phyloP scores from a whole-genome alignment of 192 early-diverging fungal species.

The Coemansia sp. region DNA sequence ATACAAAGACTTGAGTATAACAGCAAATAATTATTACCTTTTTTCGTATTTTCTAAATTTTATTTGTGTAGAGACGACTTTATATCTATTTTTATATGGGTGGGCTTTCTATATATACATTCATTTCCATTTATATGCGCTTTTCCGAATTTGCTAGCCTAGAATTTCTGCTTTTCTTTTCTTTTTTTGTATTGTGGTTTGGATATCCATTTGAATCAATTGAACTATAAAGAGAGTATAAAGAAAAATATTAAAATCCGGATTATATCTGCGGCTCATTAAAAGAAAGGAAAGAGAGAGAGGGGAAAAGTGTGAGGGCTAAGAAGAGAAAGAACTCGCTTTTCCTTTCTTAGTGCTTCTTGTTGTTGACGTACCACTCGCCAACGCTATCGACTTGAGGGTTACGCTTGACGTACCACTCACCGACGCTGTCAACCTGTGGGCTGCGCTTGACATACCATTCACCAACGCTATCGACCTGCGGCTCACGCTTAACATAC shows the following conservation, averaged over 20 bases:
- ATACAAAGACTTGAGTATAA: too few species aligned
- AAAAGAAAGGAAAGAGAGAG: background rate
- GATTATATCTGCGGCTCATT: too few species aligned
- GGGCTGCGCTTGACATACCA: background rate
- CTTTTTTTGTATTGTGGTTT: too few species aligned
- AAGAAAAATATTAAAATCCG: background rate
- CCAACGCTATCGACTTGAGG: constrained; percentile 5
- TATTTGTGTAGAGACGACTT: too few species aligned
- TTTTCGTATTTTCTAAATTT: too few species aligned
- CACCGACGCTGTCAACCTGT: background rate
- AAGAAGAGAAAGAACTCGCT: background rate
- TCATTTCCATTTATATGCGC: too few species aligned
- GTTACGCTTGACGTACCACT: background rate
- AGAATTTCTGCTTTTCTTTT: too few species aligned
- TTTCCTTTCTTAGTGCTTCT: background rate
- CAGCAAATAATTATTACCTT: too few species aligned
- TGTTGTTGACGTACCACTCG: background rate
- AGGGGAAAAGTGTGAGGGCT: background rate
- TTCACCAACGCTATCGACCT: background rate
- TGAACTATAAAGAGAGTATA: background rate
- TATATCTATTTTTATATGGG: too few species aligned
- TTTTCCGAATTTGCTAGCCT: too few species aligned
- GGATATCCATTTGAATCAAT: too few species aligned
- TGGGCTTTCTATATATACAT: too few species aligned
- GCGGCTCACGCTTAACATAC: background rate